These are phyloP conservation scores for Ogataea populi-albae DNA, from an alignment of 805 yeast genomes.

Conservation along the genomic window DNA sequence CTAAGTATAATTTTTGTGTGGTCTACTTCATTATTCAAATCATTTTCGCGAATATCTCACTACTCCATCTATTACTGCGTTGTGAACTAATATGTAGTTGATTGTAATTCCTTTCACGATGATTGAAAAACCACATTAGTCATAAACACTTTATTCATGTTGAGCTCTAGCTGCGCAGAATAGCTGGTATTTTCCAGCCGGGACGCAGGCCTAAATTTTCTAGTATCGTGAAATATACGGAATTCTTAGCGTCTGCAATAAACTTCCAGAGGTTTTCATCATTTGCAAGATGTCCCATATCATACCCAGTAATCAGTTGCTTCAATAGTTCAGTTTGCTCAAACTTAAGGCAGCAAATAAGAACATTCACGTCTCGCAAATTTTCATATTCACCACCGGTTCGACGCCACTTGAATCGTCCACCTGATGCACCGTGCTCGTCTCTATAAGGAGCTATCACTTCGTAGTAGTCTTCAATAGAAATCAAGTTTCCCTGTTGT, in stretches of 20 bases:
- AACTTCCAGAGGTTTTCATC: conserved; percentile 21
- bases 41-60: too few relatives aligned
- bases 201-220: conserved; percentile 16
- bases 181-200: conserved; percentile 11
- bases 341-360: conserved; percentile 11
- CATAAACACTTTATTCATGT: too few relatives aligned
- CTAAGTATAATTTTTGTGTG: conserved; percentile 5
- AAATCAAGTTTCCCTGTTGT: conserved; percentile 1
- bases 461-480: conserved; percentile 3
- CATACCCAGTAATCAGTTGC: conserved; percentile 7
- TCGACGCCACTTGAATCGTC: too few relatives aligned
- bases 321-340: conserved; percentile 6
- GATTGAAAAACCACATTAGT: too few relatives aligned
- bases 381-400: not conserved
- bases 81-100: too few relatives aligned
- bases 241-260: conserved; percentile 16
- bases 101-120: too few relatives aligned
- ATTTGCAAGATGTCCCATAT: conserved; percentile 7
- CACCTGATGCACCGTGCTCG: too few relatives aligned
- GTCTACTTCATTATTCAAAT: not conserved
- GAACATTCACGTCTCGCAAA: conserved; percentile 8
- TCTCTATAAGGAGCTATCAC: too few relatives aligned
- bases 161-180: too few relatives aligned
- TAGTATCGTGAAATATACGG: conserved; percentile 12
- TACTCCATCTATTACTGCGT: too few relatives aligned